These are phyloP conservation scores for Cochlearia excelsa DNA, from an alignment of 345 rosid genomes.

Conservation along the genomic window DNA sequence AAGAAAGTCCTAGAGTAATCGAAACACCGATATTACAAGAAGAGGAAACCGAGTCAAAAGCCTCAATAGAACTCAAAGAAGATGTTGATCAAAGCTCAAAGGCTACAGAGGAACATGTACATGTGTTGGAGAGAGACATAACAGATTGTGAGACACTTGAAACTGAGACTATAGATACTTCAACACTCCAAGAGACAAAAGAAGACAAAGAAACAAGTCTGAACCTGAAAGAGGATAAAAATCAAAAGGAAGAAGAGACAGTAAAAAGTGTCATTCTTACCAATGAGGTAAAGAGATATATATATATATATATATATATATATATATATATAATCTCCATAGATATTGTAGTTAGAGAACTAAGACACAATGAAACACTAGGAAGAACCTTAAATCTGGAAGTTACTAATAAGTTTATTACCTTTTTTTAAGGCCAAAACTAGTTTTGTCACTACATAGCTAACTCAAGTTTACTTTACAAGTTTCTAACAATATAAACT, in stretches of 20 bases:
- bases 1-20: not conserved
- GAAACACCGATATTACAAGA: not conserved
- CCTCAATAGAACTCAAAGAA: too few relatives aligned
- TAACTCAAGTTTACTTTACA: not conserved
- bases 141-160: not conserved
- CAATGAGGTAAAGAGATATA: constrained; percentile 38
- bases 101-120: constrained; percentile 19
- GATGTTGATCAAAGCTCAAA: not conserved
- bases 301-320: not conserved
- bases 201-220: constrained; percentile 1
- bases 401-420: not conserved
- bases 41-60: constrained; percentile 11
- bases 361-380: not conserved
- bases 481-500: not conserved
- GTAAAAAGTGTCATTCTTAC: constrained; percentile 30
- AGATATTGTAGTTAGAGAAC: not conserved
- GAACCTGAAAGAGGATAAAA: constrained; percentile 27
- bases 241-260: constrained; percentile 25
- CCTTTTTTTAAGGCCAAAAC: not conserved
- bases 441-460: not conserved
- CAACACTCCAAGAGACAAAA: constrained; percentile 10
- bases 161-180: constrained; percentile 17
- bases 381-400: not conserved
- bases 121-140: constrained; percentile 19
- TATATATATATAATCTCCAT: not conserved